phyloP scores from a whole-genome alignment of 2,329 filamentous ascomycete genomes.

The Apiospora sp. region DNA sequence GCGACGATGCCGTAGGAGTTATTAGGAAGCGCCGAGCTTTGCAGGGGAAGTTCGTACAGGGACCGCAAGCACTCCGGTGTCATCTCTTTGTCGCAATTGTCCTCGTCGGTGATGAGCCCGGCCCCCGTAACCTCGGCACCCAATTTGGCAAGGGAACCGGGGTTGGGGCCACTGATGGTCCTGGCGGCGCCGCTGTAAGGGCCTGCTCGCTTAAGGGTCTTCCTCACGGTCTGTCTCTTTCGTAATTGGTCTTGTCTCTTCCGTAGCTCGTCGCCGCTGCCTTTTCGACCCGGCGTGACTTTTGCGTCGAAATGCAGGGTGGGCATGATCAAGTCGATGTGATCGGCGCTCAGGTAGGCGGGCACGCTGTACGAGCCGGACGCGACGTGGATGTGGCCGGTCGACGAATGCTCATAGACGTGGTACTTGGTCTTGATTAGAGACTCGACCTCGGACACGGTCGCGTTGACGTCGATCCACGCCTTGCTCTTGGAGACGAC shows the following conservation, averaged over 20 bases:
- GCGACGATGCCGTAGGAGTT: conserved; percentile 28
- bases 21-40: conserved; percentile 39
- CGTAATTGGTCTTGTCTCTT: background rate
- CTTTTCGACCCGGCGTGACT: background rate
- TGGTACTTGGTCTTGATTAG: conserved; percentile 27
- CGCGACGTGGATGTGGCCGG: conserved; percentile 19
- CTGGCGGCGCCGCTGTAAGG: background rate
- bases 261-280: background rate
- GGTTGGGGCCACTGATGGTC: background rate
- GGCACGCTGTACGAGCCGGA: conserved; percentile 22
- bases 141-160: background rate
- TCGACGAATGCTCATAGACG: conserved; percentile 29
- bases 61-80: conserved; percentile 45
- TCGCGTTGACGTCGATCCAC: conserved; percentile 21
- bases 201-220: conserved; percentile 25
- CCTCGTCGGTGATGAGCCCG: conserved; percentile 30
- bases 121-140: conserved; percentile 37
- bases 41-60: conserved; percentile 3
- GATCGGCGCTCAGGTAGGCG: conserved; percentile 36
- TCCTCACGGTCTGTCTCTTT: too few species aligned
- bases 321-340: conserved; percentile 59
- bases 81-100: conserved; percentile 60
- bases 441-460: conserved; percentile 24
- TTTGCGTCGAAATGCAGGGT: conserved; percentile 49
- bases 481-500: background rate